phyloP scores from a whole-genome alignment of 306 rosid species.

The Vigna nakashimae region DNA sequence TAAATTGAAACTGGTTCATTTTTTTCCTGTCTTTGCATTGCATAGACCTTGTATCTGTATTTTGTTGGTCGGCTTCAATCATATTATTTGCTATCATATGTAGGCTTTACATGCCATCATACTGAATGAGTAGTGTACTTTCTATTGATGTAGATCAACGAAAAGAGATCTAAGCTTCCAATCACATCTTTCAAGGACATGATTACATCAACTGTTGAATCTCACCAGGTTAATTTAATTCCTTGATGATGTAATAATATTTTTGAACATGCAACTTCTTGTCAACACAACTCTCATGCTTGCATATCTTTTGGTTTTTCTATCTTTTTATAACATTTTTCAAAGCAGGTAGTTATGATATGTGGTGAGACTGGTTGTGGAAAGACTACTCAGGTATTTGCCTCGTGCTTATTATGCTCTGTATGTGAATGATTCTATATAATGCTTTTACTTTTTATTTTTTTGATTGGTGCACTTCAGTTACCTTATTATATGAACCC shows the following conservation, averaged over 20 bases:
- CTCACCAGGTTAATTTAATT: constrained; percentile 78
- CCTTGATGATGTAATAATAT: not conserved
- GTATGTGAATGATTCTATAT: constrained; percentile 20
- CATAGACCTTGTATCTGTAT: too few species aligned
- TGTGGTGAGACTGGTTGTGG: constrained; percentile 98
- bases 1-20: constrained; percentile 62
- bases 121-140: constrained; percentile 16
- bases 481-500: not conserved
- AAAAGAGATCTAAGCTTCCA: constrained; percentile 76
- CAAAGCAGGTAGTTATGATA: constrained; percentile 84
- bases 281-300: constrained; percentile 20
- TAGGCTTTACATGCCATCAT: not conserved
- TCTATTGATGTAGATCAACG: constrained; percentile 59
- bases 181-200: constrained; percentile 72
- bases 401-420: constrained; percentile 46
- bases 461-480: constrained; percentile 1
- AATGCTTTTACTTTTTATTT: constrained; percentile 13
- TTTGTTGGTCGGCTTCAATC: not conserved
- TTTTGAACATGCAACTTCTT: constrained; percentile 20
- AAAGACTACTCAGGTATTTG: constrained; percentile 96
- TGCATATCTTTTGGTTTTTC: constrained; percentile 41
- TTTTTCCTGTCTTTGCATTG: not conserved
- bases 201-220: constrained; percentile 72
- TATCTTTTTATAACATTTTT: constrained; percentile 39
- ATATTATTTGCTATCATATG: constrained; percentile 36